A percentile compares a stretch with the other conserved stretches of the same genome.
phyloP scores from a whole-genome alignment of 768 basidiomycete species.

The Hygrophoropsis aurantiaca region DNA sequence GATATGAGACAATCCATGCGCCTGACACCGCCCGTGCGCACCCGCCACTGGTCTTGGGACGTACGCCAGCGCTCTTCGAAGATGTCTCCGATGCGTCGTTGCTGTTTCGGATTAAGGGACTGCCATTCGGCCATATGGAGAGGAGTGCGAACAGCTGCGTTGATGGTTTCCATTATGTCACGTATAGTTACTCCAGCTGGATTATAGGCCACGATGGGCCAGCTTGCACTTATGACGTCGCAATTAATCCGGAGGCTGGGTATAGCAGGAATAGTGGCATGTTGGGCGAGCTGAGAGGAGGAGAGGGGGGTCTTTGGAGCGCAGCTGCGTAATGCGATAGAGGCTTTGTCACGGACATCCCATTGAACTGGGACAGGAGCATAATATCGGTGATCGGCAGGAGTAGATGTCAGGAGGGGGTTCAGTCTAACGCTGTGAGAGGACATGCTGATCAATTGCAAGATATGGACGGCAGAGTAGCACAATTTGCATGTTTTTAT shows the following conservation, averaged over 20 bases:
- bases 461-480: background rate
- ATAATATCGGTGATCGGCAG: conserved; percentile 9
- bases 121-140: conserved; percentile 46
- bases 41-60: conserved; percentile 33
- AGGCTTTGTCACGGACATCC: conserved; percentile 50
- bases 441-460: conserved; percentile 4
- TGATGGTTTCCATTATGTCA: conserved; percentile 52
- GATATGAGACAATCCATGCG: conserved; percentile 50
- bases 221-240: conserved; percentile 43
- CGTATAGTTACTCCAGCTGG: conserved; percentile 47
- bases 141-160: conserved; percentile 35
- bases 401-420: conserved; percentile 13
- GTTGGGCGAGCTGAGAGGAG: conserved; percentile 32
- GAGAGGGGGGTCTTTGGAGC: conserved; percentile 5
- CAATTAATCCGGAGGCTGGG: conserved; percentile 41
- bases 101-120: conserved; percentile 39
- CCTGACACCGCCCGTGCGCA: conserved; percentile 41
- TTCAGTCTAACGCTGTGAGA: conserved; percentile 14
- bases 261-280: conserved; percentile 44
- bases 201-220: conserved; percentile 43
- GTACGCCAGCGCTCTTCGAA: conserved; percentile 48
- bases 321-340: conserved; percentile 18
- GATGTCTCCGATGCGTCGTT: conserved; percentile 36
- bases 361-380: conserved; percentile 37
- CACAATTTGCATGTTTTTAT: no score